Evolutionary conservation across 1,284 basidiomycete genomes (phyloP).

Genomic region (Ustilago esculenta): DNA sequence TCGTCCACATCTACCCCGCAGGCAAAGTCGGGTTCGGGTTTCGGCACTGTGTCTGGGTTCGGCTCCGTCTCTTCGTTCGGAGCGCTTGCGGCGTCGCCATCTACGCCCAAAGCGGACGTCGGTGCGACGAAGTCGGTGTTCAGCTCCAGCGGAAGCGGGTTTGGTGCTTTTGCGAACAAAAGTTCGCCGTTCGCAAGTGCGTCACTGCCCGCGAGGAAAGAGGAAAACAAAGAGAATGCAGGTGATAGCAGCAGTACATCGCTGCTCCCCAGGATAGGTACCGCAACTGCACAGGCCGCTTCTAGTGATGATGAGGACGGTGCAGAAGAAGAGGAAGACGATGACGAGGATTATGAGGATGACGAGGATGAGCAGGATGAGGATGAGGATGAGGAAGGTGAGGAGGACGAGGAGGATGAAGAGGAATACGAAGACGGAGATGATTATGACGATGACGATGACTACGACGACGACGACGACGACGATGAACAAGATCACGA

Average conservation of each 20-base stretch:
- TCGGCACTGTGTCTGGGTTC: slow-evolving; percentile 14
- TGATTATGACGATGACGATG: slow-evolving; percentile 51
- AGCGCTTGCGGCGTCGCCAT: too few relatives aligned
- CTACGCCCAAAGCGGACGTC: slow-evolving; percentile 1
- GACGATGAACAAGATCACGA: slow-evolving; percentile 12
- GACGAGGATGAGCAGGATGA: slow-evolving; percentile 72
- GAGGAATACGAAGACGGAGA: slow-evolving; percentile 31
- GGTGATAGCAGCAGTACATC: slow-evolving; percentile 11
- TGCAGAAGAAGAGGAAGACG: slow-evolving; percentile 68
- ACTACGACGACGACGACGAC: slow-evolving; percentile 51
- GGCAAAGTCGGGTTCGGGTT: background rate
- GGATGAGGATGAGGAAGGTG: slow-evolving; percentile 61
- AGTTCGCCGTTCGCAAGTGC: slow-evolving; percentile 27
- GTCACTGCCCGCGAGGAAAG: slow-evolving; percentile 1
- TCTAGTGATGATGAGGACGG: slow-evolving; percentile 73
- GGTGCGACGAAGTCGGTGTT: slow-evolving; percentile 16
- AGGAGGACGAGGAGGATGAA: slow-evolving; percentile 42
- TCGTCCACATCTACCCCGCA: background rate
- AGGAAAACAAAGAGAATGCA: background rate
- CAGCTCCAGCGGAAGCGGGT: slow-evolving; percentile 11
- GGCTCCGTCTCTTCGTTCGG: background rate
- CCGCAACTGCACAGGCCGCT: slow-evolving; percentile 64
- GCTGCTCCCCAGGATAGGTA: slow-evolving; percentile 20
- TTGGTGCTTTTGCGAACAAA: slow-evolving; percentile 16
- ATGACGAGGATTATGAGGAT: slow-evolving; percentile 69